Percentiles rank a stretch among this genome's conserved stretches.
Evolutionary conservation across 1,284 basidiomycete species (phyloP).

Genomic region (Tilletia caries): DNA sequence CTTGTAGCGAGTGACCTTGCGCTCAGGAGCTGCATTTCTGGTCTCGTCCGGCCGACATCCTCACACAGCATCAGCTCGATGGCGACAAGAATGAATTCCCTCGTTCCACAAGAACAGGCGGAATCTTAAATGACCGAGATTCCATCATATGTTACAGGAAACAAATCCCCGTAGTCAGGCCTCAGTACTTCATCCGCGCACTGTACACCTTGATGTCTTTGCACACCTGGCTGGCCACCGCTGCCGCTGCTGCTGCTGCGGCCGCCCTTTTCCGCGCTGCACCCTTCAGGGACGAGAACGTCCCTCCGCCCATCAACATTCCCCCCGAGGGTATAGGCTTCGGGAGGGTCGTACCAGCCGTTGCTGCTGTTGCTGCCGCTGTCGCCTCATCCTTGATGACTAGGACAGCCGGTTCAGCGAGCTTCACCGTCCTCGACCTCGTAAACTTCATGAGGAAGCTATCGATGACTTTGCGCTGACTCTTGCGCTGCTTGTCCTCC

Average conservation of each 20-base stretch:
- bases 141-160: too few relatives aligned
- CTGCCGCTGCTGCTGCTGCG: background rate
- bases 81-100: too few relatives aligned
- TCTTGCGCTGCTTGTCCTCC: background rate
- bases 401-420: background rate
- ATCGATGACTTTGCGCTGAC: background rate
- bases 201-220: slow-evolving; percentile 12
- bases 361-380: background rate
- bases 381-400: background rate
- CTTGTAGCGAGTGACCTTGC: too few relatives aligned
- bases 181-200: slow-evolving; percentile 9
- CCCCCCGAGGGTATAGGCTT: background rate
- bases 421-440: background rate
- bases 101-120: too few relatives aligned
- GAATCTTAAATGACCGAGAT: too few relatives aligned
- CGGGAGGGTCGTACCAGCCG: background rate
- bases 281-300: background rate
- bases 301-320: background rate
- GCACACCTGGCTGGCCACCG: background rate
- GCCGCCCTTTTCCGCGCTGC: background rate
- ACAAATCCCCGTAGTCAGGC: too few relatives aligned
- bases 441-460: background rate
- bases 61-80: too few relatives aligned
- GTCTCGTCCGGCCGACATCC: too few relatives aligned
- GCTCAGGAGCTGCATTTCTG: too few relatives aligned